Evolutionary conservation across 2,329 filamentous ascomycete species (phyloP), one percentile per base, ranked within the genome.

Genomic region (Fusarium sp.): DNA sequence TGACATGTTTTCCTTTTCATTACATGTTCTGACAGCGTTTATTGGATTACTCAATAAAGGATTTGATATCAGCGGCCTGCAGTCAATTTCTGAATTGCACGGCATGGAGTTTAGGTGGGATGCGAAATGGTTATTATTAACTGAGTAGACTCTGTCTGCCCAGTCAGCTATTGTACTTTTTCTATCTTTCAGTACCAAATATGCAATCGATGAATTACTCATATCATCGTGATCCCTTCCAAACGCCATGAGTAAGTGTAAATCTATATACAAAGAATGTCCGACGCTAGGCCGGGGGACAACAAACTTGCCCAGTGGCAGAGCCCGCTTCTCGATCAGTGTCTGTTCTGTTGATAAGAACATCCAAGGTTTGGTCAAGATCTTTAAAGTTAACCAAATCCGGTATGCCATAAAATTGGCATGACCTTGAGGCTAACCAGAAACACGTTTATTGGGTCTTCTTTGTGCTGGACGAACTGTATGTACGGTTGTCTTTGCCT

Each of bases 401-500:
- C 32, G 7, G 17, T 61, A 13, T 32, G 45, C 26, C 35, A 59
- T 38, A 27, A 44, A 13, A 37, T 23, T 20, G 33, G 7, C 42
- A 48, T 32, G 40, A 14, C 18, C 33, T 23, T 17, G 6, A 38
- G 23, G n/a, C 44, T 20, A 33, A 37, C 27, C 23, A 32, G 30
- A 27, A 30, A 27, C 33, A 12, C 41, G 52, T 44, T 66, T 69
- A 76, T 61, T 67, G 70, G 13, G 62, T 73, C 83, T 87, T 88
- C 82, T 88, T 88, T 32, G 77, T 72, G 50, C 80, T 78, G 6
- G 80, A 78, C 17, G 73, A 65, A 5, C 67, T 70, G 73, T 88
- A 88, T 10, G 80, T 82, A 45, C 86, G 84, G 71, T 87, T 86
- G 64, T 88, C 86, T n/a, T 73, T 71, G 50, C 86, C 86, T 77